A percentile compares a stretch with the other conserved stretches of the same genome.
Evolutionary conservation across 495 filamentous ascomycete genomes (phyloP).

Genomic region (Neurospora sp.): DNA sequence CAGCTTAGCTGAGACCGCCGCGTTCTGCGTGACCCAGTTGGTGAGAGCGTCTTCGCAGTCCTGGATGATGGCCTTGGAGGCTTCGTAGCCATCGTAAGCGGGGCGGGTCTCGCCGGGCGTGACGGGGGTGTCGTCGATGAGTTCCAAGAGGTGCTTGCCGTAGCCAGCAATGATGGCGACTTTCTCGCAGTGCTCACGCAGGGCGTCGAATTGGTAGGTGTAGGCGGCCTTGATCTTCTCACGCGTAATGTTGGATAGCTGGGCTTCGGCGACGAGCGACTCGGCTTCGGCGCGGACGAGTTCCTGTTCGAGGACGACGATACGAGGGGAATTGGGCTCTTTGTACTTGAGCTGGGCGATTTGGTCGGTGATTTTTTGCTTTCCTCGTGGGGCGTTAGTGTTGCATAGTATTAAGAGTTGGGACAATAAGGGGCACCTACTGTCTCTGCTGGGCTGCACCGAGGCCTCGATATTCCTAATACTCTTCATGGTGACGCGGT

Average conservation of each 20-base stretch:
- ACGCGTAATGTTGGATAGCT: constrained; percentile 97
- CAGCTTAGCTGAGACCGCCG: constrained; percentile 74
- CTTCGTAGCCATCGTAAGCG: constrained; percentile 96
- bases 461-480: constrained; percentile 98
- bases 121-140: constrained; percentile 92
- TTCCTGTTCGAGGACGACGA: constrained; percentile 96
- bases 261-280: constrained; percentile 93
- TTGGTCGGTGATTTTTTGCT: constrained; percentile 98
- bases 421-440: constrained; percentile 40
- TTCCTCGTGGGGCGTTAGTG: constrained; percentile 46
- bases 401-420: not conserved
- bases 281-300: constrained; percentile 97
- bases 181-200: constrained; percentile 97
- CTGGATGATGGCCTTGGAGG: constrained; percentile 97
- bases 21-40: constrained; percentile 90
- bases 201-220: constrained; percentile 95
- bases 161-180: constrained; percentile 94
- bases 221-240: constrained; percentile 99
- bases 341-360: constrained; percentile 99
- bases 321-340: constrained; percentile 94
- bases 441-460: constrained; percentile 93
- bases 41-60: constrained; percentile 96
- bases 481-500: constrained; percentile 97
- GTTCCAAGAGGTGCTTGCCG: constrained; percentile 90
- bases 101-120: constrained; percentile 94